Evolutionary conservation across 1,284 basidiomycete species (phyloP).

Genomic region (Phenoliferia sp.): DNA sequence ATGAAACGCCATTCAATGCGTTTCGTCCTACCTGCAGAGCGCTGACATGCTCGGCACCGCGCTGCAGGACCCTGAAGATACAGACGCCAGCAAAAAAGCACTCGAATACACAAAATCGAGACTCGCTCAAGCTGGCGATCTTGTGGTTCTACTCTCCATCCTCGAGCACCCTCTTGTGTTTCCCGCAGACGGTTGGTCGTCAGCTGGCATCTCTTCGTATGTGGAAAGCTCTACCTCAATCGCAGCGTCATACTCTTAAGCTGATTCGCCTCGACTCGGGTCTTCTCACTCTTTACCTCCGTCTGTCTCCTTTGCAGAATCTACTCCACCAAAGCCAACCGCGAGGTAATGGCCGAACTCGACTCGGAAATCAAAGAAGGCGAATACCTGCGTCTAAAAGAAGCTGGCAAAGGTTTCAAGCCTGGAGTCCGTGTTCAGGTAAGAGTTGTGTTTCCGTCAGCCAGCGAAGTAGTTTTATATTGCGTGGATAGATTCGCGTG

Average conservation of each 20-base stretch:
- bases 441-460: too few relatives aligned
- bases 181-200: neutral
- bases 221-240: neutral
- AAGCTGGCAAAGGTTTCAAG: neutral
- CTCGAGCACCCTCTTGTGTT: neutral
- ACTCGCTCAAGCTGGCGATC: neutral
- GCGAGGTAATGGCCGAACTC: neutral
- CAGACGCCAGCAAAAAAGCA: too few relatives aligned
- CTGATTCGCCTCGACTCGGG: too few relatives aligned
- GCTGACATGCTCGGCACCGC: too few relatives aligned
- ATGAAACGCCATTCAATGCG: too few relatives aligned
- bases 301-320: too few relatives aligned
- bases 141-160: neutral
- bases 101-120: too few relatives aligned
- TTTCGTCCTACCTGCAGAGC: too few relatives aligned
- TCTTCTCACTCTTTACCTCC: too few relatives aligned
- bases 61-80: too few relatives aligned
- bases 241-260: neutral
- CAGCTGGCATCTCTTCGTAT: neutral
- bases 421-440: neutral
- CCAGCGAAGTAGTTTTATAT: too few relatives aligned
- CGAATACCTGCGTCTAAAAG: neutral
- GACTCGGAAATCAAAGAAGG: neutral
- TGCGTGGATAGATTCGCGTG: neutral
- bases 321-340: neutral